phyloP scores from a whole-genome alignment of 768 basidiomycete genomes.

The Trametes punicea region DNA sequence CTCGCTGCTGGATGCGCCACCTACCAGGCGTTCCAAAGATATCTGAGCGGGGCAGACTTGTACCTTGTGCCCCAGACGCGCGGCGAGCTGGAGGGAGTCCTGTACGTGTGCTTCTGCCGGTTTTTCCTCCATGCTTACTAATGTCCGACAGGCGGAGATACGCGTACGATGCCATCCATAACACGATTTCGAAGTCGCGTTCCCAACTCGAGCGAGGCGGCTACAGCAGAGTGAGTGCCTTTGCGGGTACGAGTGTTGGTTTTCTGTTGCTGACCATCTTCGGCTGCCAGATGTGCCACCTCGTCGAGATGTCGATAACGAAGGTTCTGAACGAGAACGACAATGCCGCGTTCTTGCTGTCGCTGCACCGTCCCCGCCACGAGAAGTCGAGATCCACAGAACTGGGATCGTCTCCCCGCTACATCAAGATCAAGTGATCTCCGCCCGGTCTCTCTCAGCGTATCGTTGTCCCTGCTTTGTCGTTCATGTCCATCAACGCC shows the following conservation, averaged over 20 bases:
- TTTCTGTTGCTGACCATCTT: background rate
- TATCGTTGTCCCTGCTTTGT: constrained; percentile 4
- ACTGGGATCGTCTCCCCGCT: constrained; percentile 28
- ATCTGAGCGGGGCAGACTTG: constrained; percentile 65
- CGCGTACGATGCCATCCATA: constrained; percentile 78
- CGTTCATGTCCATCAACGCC: constrained; percentile 1
- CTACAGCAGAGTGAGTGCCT: constrained; percentile 46
- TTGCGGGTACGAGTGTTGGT: background rate
- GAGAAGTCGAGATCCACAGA: constrained; percentile 31
- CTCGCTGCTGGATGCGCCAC: constrained; percentile 77
- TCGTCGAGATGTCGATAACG: constrained; percentile 67
- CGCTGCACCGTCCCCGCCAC: constrained; percentile 43
- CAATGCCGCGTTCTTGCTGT: constrained; percentile 62
- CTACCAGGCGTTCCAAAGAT: constrained; percentile 75
- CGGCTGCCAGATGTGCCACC: constrained; percentile 54
- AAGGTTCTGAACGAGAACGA: constrained; percentile 67
- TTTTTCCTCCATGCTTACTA: background rate
- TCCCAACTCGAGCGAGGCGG: constrained; percentile 58
- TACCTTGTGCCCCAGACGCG: constrained; percentile 65
- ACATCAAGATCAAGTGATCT: constrained; percentile 44
- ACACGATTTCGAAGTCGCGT: constrained; percentile 68
- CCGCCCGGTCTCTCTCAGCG: background rate
- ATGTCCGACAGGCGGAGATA: constrained; percentile 56
- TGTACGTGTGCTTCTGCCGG: constrained; percentile 44
- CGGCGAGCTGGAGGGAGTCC: constrained; percentile 63